Conservation (phyloP, 2,329 filamentous ascomycete genomes). For the Onygenales sp. region DNA sequence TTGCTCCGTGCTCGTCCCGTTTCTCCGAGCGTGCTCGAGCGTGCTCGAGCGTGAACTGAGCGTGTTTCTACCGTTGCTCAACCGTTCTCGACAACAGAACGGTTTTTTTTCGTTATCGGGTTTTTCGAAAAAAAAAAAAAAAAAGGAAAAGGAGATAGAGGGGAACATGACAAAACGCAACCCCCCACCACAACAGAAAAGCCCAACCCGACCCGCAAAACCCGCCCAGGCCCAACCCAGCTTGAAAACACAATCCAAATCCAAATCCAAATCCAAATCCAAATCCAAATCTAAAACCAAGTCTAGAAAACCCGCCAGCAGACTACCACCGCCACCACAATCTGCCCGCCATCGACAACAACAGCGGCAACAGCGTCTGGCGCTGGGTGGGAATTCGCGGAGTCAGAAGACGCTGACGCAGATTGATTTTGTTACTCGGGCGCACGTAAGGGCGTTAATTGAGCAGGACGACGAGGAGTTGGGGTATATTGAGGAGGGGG, state of each 20-base stretch:
- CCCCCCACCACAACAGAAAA: not conserved
- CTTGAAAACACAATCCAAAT: not conserved
- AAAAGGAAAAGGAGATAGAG: not conserved
- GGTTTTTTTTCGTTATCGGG: not conserved
- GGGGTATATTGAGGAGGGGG: constrained; percentile 12
- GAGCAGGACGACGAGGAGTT: constrained; percentile 19
- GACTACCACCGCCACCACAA: not conserved
- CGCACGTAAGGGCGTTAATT: constrained; percentile 23
- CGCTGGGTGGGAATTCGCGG: constrained; percentile 10
- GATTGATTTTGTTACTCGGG: constrained; percentile 28
- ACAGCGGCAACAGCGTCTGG: constrained; percentile 8
- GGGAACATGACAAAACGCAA: not conserved
- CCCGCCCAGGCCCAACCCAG: not conserved
- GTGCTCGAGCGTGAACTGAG: no score
- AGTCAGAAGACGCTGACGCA: constrained; percentile 34
- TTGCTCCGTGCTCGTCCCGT: no score
- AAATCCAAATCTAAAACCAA: not conserved
- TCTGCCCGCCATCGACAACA: not conserved
- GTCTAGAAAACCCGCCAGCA: not conserved
- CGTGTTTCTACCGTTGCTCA: no score
- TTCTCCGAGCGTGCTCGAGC: no score
- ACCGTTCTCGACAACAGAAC: not conserved
- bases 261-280: not conserved
- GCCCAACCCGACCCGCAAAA: not conserved
- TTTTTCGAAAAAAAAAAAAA: not conserved